Evolutionary conservation across 345 rosid genomes (phyloP).

Genomic region (Salix udensis): DNA sequence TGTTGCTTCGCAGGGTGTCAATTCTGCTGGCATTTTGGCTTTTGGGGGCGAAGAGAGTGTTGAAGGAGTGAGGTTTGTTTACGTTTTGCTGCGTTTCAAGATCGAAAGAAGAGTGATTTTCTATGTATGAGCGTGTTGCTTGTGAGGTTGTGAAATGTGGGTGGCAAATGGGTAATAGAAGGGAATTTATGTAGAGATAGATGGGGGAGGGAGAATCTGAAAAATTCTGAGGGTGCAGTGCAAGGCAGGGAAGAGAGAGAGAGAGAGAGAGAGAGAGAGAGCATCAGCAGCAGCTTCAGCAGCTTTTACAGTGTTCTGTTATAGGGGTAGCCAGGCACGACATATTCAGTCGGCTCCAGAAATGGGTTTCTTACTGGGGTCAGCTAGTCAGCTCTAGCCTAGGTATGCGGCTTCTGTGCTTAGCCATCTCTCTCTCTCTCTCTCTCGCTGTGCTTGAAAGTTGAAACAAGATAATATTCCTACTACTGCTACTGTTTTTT

Average conservation of each 20-base stretch:
- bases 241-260: conserved; percentile 10
- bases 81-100: background rate
- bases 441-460: background rate
- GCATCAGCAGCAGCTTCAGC: conserved; percentile 10
- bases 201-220: conserved; percentile 24
- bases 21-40: conserved; percentile 40
- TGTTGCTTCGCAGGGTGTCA: background rate
- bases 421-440: background rate
- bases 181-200: conserved; percentile 26
- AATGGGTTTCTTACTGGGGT: conserved; percentile 7
- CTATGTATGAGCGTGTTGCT: background rate
- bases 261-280: conserved; percentile 14
- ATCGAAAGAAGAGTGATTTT: background rate
- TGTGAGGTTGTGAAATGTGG: background rate
- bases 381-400: conserved; percentile 5
- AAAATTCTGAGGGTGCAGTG: conserved; percentile 25
- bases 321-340: conserved; percentile 20
- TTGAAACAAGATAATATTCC: background rate
- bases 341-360: conserved; percentile 48
- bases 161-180: background rate
- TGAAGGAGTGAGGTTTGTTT: background rate
- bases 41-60: background rate
- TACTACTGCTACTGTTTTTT: background rate
- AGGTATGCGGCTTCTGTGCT: conserved; percentile 21
- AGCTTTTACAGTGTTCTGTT: conserved; percentile 48